Percentiles rank a stretch among this genome's conserved stretches.
Evolutionary conservation across 78 protist genomes (phyloP).

Genomic region (Dictyostelium purpureum): DNA sequence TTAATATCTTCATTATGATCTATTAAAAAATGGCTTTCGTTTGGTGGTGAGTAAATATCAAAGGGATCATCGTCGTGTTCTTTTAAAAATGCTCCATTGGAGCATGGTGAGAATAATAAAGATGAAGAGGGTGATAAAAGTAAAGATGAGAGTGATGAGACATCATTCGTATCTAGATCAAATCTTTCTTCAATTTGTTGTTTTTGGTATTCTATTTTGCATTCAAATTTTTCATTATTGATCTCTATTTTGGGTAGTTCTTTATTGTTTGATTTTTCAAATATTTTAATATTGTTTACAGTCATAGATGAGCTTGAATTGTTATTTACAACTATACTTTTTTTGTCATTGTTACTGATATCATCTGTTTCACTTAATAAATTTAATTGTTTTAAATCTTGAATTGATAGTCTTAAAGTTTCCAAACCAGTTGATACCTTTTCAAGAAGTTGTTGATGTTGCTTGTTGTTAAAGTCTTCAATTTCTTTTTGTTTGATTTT

Average conservation of each 20-base stretch:
- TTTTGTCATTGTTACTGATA: background rate
- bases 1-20: background rate
- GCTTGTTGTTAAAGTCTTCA: background rate
- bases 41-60: constrained; percentile 24
- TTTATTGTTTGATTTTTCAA: background rate
- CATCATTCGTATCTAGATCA: background rate
- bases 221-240: background rate
- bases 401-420: background rate
- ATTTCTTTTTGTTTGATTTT: background rate
- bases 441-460: background rate
- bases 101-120: background rate
- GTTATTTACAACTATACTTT: background rate
- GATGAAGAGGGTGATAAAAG: background rate
- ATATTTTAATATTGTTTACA: too few species aligned
- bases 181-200: background rate
- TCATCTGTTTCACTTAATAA: background rate
- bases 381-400: constrained; percentile 11
- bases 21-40: too few species aligned
- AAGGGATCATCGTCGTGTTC: background rate
- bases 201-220: background rate
- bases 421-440: constrained; percentile 1
- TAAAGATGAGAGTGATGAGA: background rate
- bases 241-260: background rate
- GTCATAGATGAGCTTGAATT: background rate
- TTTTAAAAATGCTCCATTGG: background rate